These are phyloP conservation scores for Komagataella kurtzmanii DNA, from an alignment of 805 yeast species.

Conservation along the genomic window DNA sequence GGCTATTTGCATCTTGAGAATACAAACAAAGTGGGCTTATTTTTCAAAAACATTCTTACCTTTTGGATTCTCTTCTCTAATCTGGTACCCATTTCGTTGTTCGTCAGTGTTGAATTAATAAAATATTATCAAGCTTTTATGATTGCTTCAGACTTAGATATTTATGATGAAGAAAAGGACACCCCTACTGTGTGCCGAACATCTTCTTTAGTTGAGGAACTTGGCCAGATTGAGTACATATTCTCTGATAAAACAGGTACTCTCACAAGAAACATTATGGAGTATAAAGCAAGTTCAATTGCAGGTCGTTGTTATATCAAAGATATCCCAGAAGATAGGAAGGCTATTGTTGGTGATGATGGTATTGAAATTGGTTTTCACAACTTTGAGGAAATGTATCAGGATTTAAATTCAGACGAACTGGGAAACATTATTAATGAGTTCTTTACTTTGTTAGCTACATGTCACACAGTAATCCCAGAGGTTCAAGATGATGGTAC, in stretches of 20 bases:
- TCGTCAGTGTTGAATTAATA: slow-evolving; percentile 92
- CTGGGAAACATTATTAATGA: slow-evolving; percentile 39
- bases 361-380: slow-evolving; percentile 75
- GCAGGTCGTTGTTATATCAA: slow-evolving; percentile 85
- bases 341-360: slow-evolving; percentile 50
- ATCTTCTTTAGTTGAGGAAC: slow-evolving; percentile 88
- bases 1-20: slow-evolving; percentile 59
- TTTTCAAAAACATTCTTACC: slow-evolving; percentile 80
- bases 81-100: slow-evolving; percentile 92
- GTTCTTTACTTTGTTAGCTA: slow-evolving; percentile 71
- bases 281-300: slow-evolving; percentile 83
- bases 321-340: slow-evolving; percentile 83
- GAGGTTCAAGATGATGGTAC: slow-evolving; percentile 51
- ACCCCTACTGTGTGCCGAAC: slow-evolving; percentile 94
- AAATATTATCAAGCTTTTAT: slow-evolving; percentile 91
- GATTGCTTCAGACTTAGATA: slow-evolving; percentile 88
- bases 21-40: slow-evolving; percentile 51
- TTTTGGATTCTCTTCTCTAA: slow-evolving; percentile 95
- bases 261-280: slow-evolving; percentile 91
- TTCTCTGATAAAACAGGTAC: slow-evolving; percentile 98
- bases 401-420: slow-evolving; percentile 18
- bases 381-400: slow-evolving; percentile 49
- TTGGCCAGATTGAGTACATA: slow-evolving; percentile 93
- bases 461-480: slow-evolving; percentile 97
- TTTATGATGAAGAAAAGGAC: slow-evolving; percentile 78